Conservation (phyloP, 1,139 yeast species). For the Torulaspora pretoriensis region DNA sequence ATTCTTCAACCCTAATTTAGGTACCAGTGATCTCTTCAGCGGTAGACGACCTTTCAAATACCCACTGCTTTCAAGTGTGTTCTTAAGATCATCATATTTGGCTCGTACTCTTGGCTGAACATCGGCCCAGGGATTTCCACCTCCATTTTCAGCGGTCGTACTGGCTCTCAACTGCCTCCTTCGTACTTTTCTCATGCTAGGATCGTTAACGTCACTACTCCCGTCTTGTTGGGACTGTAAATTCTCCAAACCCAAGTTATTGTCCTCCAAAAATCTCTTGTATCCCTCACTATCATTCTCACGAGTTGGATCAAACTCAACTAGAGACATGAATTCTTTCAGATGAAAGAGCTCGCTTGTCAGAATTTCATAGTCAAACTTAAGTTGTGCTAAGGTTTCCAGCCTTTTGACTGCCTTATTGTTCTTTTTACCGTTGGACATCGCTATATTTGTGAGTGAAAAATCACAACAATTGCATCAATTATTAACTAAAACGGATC, state of each 20-base stretch:
- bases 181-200: slow-evolving; percentile 19
- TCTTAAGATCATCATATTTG: slow-evolving; percentile 16
- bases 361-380: slow-evolving; percentile 36
- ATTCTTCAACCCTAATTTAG: slow-evolving; percentile 2
- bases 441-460: slow-evolving; percentile 11
- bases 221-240: slow-evolving; percentile 4
- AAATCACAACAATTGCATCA: slow-evolving; percentile 14
- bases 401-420: slow-evolving; percentile 4
- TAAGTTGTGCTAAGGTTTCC: slow-evolving; percentile 31
- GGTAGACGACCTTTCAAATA: not conserved
- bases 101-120: slow-evolving; percentile 20
- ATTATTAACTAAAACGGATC: slow-evolving; percentile 2
- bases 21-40: slow-evolving; percentile 2
- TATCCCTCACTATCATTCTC: slow-evolving; percentile 30
- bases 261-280: slow-evolving; percentile 28
- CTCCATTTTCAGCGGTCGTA: slow-evolving; percentile 12
- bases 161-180: slow-evolving; percentile 26
- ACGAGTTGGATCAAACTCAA: slow-evolving; percentile 38
- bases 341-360: slow-evolving; percentile 45
- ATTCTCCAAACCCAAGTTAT: slow-evolving; percentile 19
- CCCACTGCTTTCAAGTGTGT: slow-evolving; percentile 4
- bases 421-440: slow-evolving; percentile 12
- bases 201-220: slow-evolving; percentile 7
- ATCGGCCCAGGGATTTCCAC: slow-evolving; percentile 5
- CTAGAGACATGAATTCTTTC: slow-evolving; percentile 40